Evolutionary conservation across 2,329 filamentous ascomycete species (phyloP).

Genomic region (Decorospora gaudefroyi): DNA sequence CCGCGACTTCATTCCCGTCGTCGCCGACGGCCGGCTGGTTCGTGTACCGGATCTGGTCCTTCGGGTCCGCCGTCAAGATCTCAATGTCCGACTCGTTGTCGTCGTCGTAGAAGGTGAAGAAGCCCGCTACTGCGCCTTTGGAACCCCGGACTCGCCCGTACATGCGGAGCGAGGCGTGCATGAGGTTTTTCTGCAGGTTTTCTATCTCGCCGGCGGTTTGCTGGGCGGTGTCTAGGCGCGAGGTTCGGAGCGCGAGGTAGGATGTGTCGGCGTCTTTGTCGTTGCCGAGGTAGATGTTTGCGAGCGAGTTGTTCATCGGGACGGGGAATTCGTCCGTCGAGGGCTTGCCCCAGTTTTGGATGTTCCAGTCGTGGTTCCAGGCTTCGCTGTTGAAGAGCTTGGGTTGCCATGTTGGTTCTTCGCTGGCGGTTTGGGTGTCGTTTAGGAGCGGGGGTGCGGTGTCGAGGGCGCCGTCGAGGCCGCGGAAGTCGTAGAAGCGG

Average conservation of each 20-base stretch:
- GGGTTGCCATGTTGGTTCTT: constrained; percentile 45
- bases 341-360: constrained; percentile 54
- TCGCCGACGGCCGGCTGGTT: constrained; percentile 62
- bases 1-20: constrained; percentile 52
- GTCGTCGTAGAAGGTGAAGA: constrained; percentile 60
- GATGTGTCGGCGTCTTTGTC: constrained; percentile 45
- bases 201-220: constrained; percentile 57
- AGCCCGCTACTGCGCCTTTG: constrained; percentile 55
- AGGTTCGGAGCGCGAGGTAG: constrained; percentile 55
- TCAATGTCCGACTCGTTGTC: constrained; percentile 59
- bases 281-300: constrained; percentile 54
- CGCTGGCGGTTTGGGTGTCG: constrained; percentile 26
- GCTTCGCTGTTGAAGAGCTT: constrained; percentile 44
- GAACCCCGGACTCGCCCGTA: constrained; percentile 53
- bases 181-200: constrained; percentile 51
- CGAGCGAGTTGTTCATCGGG: constrained; percentile 52
- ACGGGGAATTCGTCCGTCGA: constrained; percentile 47
- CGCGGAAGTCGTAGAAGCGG: constrained; percentile 58
- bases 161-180: constrained; percentile 56
- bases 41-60: constrained; percentile 57
- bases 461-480: constrained; percentile 41
- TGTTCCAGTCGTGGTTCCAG: constrained; percentile 44
- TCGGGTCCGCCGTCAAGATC: constrained; percentile 56
- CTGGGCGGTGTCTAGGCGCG: constrained; percentile 49
- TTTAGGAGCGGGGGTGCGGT: constrained; percentile 33